These are phyloP conservation scores for Chiua virens DNA, from an alignment of 768 basidiomycete genomes.

Conservation along the genomic window DNA sequence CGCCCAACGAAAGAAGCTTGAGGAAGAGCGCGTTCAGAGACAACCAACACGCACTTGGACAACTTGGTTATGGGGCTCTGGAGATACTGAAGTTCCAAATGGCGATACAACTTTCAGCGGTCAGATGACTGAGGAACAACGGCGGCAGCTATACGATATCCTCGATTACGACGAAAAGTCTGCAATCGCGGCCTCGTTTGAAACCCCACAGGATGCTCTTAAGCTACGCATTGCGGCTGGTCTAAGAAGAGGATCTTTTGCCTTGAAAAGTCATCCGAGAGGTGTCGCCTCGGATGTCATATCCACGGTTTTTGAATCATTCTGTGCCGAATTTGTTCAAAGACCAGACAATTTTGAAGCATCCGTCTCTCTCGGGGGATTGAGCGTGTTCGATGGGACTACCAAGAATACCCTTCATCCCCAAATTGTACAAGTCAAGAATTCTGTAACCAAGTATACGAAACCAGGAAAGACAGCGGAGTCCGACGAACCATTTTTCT, in stretches of 20 bases:
- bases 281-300: conserved; percentile 66
- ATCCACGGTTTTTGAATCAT: conserved; percentile 83
- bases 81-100: conserved; percentile 34
- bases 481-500: conserved; percentile 72
- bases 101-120: conserved; percentile 61
- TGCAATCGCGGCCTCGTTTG: conserved; percentile 65
- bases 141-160: conserved; percentile 83
- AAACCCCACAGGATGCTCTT: conserved; percentile 76
- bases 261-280: conserved; percentile 75
- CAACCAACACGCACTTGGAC: conserved; percentile 58
- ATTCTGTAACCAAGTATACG: conserved; percentile 29
- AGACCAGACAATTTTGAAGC: conserved; percentile 86
- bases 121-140: conserved; percentile 85
- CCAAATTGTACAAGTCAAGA: conserved; percentile 87
- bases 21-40: conserved; percentile 66
- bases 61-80: conserved; percentile 85
- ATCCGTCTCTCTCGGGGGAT: conserved; percentile 78
- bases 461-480: conserved; percentile 33
- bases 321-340: conserved; percentile 82
- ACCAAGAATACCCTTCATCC: conserved; percentile 75
- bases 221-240: conserved; percentile 73
- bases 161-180: conserved; percentile 91
- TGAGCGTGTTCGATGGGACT: conserved; percentile 92
- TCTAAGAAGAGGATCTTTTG: conserved; percentile 86
- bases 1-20: conserved; percentile 59